These are phyloP conservation scores for Aspergillus candidus DNA, from an alignment of 2,329 filamentous ascomycete genomes.

Conservation along the genomic window DNA sequence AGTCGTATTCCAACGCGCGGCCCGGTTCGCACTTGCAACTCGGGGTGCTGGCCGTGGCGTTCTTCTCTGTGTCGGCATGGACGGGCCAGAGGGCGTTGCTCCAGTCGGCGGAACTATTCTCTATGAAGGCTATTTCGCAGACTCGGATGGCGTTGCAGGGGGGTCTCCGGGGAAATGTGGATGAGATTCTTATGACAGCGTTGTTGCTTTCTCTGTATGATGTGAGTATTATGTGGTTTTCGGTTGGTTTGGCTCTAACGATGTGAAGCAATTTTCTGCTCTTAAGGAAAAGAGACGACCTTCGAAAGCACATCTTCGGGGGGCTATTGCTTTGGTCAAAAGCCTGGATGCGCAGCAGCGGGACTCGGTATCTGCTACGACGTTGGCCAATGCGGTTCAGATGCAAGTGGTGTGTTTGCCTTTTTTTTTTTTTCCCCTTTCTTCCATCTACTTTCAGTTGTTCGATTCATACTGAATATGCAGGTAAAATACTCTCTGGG, in stretches of 20 bases:
- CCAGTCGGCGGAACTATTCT: conserved; percentile 17
- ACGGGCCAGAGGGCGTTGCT: conserved; percentile 21
- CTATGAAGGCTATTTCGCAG: conserved; percentile 19
- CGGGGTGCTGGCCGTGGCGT: conserved; percentile 22
- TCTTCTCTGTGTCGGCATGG: conserved; percentile 26
- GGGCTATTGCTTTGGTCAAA: conserved; percentile 25
- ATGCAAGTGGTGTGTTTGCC: conserved; percentile 19
- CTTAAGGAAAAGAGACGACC: conserved; percentile 19
- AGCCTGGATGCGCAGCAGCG: conserved; percentile 12
- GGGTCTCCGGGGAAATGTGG: conserved; percentile 13
- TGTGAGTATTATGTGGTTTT: conserved; percentile 8
- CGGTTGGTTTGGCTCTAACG: neutral
- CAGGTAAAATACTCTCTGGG: conserved; percentile 22
- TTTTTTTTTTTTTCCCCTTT: neutral
- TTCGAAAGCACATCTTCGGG: conserved; percentile 22
- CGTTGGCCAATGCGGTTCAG: conserved; percentile 19
- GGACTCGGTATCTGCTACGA: conserved; percentile 10
- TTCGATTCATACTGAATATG: conserved; percentile 1
- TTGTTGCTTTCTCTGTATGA: conserved; percentile 24
- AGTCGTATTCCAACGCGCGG: conserved; percentile 14
- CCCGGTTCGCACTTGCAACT: conserved; percentile 19
- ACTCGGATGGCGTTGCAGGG: conserved; percentile 18
- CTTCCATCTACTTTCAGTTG: too few relatives aligned
- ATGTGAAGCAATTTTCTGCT: conserved; percentile 20
- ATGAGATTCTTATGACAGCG: conserved; percentile 21